phyloP scores from a whole-genome alignment of 2,329 filamentous ascomycete species.

The Lojkania enalia region DNA sequence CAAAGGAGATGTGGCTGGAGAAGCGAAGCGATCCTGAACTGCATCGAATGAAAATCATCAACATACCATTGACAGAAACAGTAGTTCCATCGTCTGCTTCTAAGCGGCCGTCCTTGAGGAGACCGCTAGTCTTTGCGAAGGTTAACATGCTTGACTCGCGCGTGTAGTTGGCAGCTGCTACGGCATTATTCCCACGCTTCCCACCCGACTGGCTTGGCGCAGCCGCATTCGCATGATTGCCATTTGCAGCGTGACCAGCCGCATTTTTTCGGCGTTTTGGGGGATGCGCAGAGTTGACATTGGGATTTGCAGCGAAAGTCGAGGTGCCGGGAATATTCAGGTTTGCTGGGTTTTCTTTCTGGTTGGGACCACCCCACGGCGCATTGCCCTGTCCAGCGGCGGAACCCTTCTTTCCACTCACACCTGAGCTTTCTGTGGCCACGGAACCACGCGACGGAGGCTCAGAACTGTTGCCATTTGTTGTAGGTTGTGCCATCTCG shows the following conservation, averaged over 20 bases:
- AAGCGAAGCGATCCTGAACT: constrained; percentile 26
- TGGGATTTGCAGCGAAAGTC: constrained; percentile 57
- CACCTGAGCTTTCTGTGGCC: constrained; percentile 36
- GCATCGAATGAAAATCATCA: constrained; percentile 18
- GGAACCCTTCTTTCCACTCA: constrained; percentile 44
- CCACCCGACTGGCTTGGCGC: constrained; percentile 45
- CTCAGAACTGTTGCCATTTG: constrained; percentile 59
- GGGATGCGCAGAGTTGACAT: constrained; percentile 21
- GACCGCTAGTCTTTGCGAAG: constrained; percentile 73
- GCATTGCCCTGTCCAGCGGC: constrained; percentile 46
- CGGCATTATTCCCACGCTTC: constrained; percentile 42
- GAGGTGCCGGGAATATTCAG: constrained; percentile 59
- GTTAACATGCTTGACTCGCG: constrained; percentile 84
- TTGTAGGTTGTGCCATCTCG: constrained; percentile 65
- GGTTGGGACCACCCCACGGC: constrained; percentile 42
- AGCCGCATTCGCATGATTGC: constrained; percentile 39
- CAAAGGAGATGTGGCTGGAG: constrained; percentile 33
- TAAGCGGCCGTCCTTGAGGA: constrained; percentile 75
- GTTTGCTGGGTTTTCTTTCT: constrained; percentile 39
- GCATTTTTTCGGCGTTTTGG: constrained; percentile 85
- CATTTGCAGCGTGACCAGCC: constrained; percentile 39
- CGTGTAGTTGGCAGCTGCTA: constrained; percentile 42
- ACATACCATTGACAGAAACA: constrained; percentile 79
- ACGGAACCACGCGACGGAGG: constrained; percentile 41
- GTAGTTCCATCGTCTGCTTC: constrained; percentile 88